Percentiles rank a stretch among this genome's conserved stretches.
Evolutionary conservation across 352 stramenopile species (phyloP).

Genomic region (Phytophthora vignae): DNA sequence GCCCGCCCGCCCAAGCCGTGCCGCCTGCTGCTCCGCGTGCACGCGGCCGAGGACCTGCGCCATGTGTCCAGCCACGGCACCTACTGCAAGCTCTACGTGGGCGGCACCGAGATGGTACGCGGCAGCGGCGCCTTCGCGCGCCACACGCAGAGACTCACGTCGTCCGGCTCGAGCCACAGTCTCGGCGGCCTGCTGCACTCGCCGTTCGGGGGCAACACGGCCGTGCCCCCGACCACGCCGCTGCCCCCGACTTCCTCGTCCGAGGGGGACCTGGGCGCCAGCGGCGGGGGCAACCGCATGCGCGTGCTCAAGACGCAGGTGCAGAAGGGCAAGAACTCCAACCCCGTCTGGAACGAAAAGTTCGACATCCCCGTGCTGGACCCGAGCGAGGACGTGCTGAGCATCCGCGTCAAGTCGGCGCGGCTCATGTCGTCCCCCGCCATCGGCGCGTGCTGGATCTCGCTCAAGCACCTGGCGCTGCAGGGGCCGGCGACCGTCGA

Average conservation of each 20-base stretch:
- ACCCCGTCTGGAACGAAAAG: conserved; percentile 82
- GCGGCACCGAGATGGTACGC: conserved; percentile 55
- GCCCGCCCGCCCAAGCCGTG: conserved; percentile 13
- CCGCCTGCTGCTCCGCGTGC: conserved; percentile 73
- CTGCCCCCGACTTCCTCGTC: conserved; percentile 29
- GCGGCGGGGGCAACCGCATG: conserved; percentile 13
- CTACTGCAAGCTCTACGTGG: conserved; percentile 80
- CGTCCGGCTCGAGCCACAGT: conserved; percentile 38
- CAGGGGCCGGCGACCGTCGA: conserved; percentile 50
- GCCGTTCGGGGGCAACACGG: conserved; percentile 22
- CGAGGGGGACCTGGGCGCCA: conserved; percentile 23
- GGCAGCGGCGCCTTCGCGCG: conserved; percentile 51
- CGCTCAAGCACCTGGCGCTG: conserved; percentile 53
- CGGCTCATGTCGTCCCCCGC: conserved; percentile 68
- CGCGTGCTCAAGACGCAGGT: conserved; percentile 72
- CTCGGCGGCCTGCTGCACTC: conserved; percentile 31
- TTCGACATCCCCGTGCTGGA: conserved; percentile 73
- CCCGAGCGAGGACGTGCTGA: conserved; percentile 58
- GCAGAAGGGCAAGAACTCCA: conserved; percentile 58
- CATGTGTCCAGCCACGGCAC: conserved; percentile 74
- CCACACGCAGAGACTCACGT: conserved; percentile 36
- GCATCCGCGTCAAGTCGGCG: conserved; percentile 76
- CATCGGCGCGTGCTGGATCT: conserved; percentile 61
- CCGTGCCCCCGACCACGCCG: conserved; percentile 14
- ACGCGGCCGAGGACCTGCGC: conserved; percentile 64